A percentile compares a stretch with the other conserved stretches of the same genome.
phyloP scores from a whole-genome alignment of 371 early-diverging fungal species.

The Coemansia sp. region DNA sequence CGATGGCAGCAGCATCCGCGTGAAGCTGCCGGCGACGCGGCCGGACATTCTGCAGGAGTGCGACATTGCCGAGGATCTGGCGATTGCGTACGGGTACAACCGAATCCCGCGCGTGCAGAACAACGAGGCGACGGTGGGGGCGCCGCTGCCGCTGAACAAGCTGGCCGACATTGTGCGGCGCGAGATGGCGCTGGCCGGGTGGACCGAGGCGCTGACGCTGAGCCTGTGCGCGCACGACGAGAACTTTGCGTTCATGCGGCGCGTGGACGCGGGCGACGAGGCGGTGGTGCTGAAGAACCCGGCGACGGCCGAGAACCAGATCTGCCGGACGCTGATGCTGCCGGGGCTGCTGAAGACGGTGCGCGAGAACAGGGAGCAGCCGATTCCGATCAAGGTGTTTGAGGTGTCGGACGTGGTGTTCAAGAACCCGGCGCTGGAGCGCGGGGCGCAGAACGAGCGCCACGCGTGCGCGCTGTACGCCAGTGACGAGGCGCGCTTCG shows the following conservation, averaged over 20 bases:
- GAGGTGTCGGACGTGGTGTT: constrained; percentile 97
- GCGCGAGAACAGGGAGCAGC: constrained; percentile 85
- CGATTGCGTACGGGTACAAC: constrained; percentile 99
- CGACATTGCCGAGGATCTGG: constrained; percentile 99
- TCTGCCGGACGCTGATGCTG: constrained; percentile 91
- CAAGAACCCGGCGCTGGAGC: constrained; percentile 77
- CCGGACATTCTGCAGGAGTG: constrained; percentile 97
- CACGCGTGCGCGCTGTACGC: constrained; percentile 88
- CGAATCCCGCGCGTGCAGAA: constrained; percentile 86
- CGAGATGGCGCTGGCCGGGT: constrained; percentile 93
- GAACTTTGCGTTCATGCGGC: constrained; percentile 87
- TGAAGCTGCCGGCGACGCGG: constrained; percentile 90
- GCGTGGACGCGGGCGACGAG: constrained; percentile 70
- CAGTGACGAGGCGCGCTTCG: constrained; percentile 84
- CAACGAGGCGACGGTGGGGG: constrained; percentile 81
- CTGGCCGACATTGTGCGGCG: constrained; percentile 85
- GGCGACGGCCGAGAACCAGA: constrained; percentile 94
- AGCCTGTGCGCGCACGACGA: constrained; percentile 98
- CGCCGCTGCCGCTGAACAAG: constrained; percentile 93
- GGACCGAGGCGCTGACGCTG: constrained; percentile 95
- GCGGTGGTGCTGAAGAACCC: constrained; percentile 96
- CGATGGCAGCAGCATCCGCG: constrained; percentile 61
- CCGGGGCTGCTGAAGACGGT: constrained; percentile 98
- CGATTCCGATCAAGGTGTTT: constrained; percentile 96
- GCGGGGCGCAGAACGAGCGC: constrained; percentile 90